A percentile compares a stretch with the other conserved stretches of the same genome.
These are phyloP conservation scores for Eucalyptus rudis DNA, from an alignment of 345 rosid species.

Conservation along the genomic window DNA sequence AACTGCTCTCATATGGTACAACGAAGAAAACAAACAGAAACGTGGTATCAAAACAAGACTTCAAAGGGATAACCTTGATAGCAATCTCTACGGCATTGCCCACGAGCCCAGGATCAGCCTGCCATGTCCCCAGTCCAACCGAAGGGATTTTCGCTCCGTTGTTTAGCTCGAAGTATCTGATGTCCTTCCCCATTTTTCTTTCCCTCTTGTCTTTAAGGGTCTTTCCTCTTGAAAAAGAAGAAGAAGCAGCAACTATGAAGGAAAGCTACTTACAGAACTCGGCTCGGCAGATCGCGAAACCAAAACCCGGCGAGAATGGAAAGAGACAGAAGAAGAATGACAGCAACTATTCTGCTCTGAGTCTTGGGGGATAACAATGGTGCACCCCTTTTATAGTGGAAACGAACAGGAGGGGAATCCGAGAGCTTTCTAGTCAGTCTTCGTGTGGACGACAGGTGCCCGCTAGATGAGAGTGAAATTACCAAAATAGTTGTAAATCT, in stretches of 20 bases:
- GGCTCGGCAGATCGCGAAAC: neutral
- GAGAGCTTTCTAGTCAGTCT: neutral
- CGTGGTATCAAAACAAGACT: neutral
- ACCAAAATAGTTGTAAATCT: no score
- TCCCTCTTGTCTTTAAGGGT: neutral
- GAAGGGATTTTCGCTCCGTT: constrained; percentile 38
- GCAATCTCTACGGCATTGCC: constrained; percentile 9
- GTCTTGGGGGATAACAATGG: neutral
- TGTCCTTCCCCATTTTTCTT: neutral
- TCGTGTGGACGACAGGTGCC: neutral
- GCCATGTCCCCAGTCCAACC: constrained; percentile 38
- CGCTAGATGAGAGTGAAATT: no score
- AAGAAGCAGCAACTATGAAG: neutral
- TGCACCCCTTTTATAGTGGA: neutral
- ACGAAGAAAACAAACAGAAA: neutral
- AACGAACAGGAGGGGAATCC: neutral
- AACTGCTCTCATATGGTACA: neutral
- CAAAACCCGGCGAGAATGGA: neutral
- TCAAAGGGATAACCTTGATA: constrained; percentile 5
- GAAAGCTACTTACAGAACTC: neutral
- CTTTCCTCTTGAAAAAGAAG: neutral
- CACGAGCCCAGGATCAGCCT: constrained; percentile 10
- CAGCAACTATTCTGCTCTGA: neutral
- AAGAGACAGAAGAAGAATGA: neutral
- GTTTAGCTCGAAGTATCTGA: constrained; percentile 30